Evolutionary conservation across 805 yeast genomes (phyloP).

Genomic region (Saturnispora diversa): DNA sequence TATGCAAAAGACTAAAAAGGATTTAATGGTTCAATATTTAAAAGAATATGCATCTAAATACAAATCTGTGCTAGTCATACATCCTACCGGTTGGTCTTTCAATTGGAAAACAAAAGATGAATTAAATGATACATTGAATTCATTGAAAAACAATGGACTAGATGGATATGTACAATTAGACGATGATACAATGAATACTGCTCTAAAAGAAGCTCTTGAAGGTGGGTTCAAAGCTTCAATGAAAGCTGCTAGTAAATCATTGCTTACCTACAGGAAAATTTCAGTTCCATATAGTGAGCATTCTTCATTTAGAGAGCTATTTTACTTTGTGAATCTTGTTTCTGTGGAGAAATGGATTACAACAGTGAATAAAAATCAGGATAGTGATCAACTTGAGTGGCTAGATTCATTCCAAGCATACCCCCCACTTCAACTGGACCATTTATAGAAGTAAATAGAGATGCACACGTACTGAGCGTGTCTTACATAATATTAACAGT

Average conservation of each 20-base stretch:
- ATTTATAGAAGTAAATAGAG: neutral
- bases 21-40: slow-evolving; percentile 42
- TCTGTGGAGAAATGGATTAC: slow-evolving; percentile 55
- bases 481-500: slow-evolving; percentile 4
- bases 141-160: slow-evolving; percentile 4
- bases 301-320: slow-evolving; percentile 77
- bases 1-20: slow-evolving; percentile 46
- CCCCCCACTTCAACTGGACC: neutral
- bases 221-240: slow-evolving; percentile 11
- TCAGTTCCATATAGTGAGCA: slow-evolving; percentile 82
- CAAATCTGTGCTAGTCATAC: slow-evolving; percentile 59
- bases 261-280: slow-evolving; percentile 17
- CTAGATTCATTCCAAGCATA: neutral
- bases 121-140: neutral
- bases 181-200: neutral
- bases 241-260: slow-evolving; percentile 9
- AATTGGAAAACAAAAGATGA: slow-evolving; percentile 2
- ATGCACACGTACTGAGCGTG: slow-evolving; percentile 7
- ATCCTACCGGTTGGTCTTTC: slow-evolving; percentile 93
- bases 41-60: slow-evolving; percentile 38
- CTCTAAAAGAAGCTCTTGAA: slow-evolving; percentile 5
- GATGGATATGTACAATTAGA: slow-evolving; percentile 13
- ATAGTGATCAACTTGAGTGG: slow-evolving; percentile 3
- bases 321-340: slow-evolving; percentile 51
- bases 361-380: slow-evolving; percentile 51